Percentiles rank a stretch among this genome's conserved stretches.
Conservation (phyloP, 1,284 basidiomycete genomes). For the Ganoderma boninense region DNA sequence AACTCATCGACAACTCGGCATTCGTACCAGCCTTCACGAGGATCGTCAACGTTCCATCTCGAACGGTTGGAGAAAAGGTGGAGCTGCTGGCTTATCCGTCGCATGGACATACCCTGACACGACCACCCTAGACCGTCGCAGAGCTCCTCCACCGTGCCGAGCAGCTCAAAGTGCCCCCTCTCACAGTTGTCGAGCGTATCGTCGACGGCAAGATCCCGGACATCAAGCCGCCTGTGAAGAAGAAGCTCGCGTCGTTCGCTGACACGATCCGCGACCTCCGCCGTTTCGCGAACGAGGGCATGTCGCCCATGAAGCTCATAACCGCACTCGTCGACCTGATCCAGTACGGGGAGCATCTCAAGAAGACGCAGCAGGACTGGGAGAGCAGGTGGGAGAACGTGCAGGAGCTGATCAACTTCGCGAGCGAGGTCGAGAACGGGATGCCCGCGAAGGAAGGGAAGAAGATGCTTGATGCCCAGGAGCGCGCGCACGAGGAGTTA, state of each 20-base stretch:
- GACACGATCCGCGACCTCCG: constrained; percentile 63
- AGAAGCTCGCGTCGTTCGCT: constrained; percentile 70
- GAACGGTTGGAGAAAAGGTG: constrained; percentile 88
- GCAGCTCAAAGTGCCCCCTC: constrained; percentile 59
- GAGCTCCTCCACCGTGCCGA: constrained; percentile 68
- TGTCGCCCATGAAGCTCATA: constrained; percentile 73
- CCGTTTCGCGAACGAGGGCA: constrained; percentile 64
- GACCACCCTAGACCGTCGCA: constrained; percentile 43
- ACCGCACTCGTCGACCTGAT: constrained; percentile 65
- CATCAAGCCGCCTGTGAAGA: constrained; percentile 71
- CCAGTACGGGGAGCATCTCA: constrained; percentile 76
- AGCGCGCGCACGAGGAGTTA: constrained; percentile 24
- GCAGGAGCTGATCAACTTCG: constrained; percentile 82
- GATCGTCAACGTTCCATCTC: constrained; percentile 78
- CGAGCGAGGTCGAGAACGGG: constrained; percentile 56
- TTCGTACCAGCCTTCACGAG: constrained; percentile 84
- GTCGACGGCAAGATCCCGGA: constrained; percentile 66
- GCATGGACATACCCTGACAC: not conserved
- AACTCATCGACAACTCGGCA: constrained; percentile 84
- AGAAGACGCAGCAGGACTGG: constrained; percentile 76
- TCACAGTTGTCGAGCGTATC: constrained; percentile 71
- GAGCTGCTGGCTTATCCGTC: constrained; percentile 14
- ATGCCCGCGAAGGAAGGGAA: constrained; percentile 13
- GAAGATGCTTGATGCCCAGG: constrained; percentile 19
- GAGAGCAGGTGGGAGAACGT: constrained; percentile 89